Evolutionary conservation across 495 filamentous ascomycete species (phyloP).

Genomic region (Tuber umbilicatum): DNA sequence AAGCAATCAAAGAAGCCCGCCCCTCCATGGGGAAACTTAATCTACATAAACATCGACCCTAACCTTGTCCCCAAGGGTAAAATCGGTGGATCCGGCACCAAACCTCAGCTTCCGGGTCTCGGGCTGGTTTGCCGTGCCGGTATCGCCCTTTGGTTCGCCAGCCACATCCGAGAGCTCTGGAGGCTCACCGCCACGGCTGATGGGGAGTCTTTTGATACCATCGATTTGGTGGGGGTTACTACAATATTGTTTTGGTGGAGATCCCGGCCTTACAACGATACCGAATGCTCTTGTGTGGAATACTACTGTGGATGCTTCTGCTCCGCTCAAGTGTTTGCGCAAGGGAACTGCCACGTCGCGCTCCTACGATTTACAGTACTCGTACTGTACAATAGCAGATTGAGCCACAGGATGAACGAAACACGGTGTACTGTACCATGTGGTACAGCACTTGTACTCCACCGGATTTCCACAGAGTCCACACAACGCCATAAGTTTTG

Average conservation of each 20-base stretch:
- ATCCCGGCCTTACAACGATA: neutral
- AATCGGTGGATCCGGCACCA: too few relatives aligned
- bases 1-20: neutral
- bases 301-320: neutral
- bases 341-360: neutral
- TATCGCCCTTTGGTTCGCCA: neutral
- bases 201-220: neutral
- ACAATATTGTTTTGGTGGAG: neutral
- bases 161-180: neutral
- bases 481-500: neutral
- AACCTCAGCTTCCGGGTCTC: neutral
- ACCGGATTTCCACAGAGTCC: too few relatives aligned
- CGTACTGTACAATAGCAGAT: neutral
- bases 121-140: neutral
- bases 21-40: neutral
- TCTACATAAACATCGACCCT: neutral
- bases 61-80: neutral
- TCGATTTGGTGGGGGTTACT: neutral
- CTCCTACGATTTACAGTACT: too few relatives aligned
- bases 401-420: neutral
- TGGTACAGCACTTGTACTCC: neutral
- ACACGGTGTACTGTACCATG: neutral
- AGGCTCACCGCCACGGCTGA: neutral
- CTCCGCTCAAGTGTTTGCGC: neutral
- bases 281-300: neutral